phyloP scores from a whole-genome alignment of 441 rosid species.

The Capsella rubella region DNA sequence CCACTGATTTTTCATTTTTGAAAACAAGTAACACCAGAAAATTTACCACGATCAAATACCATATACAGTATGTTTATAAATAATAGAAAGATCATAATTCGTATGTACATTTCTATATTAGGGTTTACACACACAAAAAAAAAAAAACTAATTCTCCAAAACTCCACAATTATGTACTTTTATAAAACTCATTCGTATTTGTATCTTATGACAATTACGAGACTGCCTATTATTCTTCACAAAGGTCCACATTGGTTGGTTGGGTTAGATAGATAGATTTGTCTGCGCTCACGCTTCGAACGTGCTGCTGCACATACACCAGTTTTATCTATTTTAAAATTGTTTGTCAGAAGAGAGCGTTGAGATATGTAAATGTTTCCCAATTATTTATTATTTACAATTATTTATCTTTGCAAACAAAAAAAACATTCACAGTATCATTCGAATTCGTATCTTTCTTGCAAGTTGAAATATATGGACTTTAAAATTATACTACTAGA shows the following conservation, averaged over 20 bases:
- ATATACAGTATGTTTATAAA: background rate
- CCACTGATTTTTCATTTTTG: background rate
- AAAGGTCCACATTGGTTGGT: slow-evolving; percentile 14
- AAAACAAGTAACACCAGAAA: background rate
- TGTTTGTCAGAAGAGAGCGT: slow-evolving; percentile 29
- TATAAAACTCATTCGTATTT: background rate
- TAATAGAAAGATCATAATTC: too few relatives aligned
- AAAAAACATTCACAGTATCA: slow-evolving; percentile 5
- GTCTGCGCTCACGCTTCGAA: slow-evolving; percentile 17
- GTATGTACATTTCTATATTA: too few relatives aligned
- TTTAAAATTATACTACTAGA: background rate
- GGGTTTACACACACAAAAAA: too few relatives aligned
- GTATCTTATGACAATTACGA: slow-evolving; percentile 4
- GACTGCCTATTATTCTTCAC: background rate
- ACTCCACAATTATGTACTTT: background rate
- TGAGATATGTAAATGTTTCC: slow-evolving; percentile 18
- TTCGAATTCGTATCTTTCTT: background rate
- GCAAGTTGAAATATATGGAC: background rate
- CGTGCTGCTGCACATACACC: slow-evolving; percentile 21
- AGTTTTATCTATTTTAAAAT: background rate
- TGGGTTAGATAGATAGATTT: background rate
- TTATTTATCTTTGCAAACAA: background rate
- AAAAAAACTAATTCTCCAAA: too few relatives aligned
- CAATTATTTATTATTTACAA: background rate
- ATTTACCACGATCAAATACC: background rate